Evolutionary conservation across 305 asterid species (phyloP), one percentile per base, ranked within the genome.

Genomic region (Euphrasia arctica): DNA sequence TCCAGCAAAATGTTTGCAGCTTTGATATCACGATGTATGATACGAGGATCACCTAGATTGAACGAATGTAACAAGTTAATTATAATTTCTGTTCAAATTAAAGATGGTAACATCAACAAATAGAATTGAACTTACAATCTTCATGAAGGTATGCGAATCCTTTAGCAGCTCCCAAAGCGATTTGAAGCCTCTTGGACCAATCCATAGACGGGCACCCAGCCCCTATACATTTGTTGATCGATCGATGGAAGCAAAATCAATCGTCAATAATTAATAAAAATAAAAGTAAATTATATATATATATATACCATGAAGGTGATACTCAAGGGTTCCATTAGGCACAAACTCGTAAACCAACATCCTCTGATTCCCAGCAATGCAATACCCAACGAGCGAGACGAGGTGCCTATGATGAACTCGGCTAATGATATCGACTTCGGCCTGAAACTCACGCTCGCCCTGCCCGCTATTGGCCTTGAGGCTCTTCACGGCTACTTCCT

Each of bases 131-230:
- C 80, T 70, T 72, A 91, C 98, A 91, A 63, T 91, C 98, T 73
- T 91, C 98, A 43, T 91, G 98, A 55, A 91, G 89, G 74, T 91
- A 91, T 64, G 98, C 91, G 52, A 91, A 91, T 12, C 98, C 98
- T 75, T 88, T 91, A 3, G 98, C 98, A 52, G 98, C 50, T 50
- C 98, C 96, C 14, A 91, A 27, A 60, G 96, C 98, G 64, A 91
- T 86, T 68, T 59, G 78, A 18, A 80, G 81, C 69, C 98, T 82
- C 0, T 90, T 78, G 1, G 83, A 68, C 83, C 87, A 91, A 55
- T 86, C 86, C 98, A 91, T 88, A 3, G 72, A 60, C 9, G 91
- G 91, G 22, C 22, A 67, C 80, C 86, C 36, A 18, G 50, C 9
- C 69, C 94, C 98, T 88, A 70, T 12, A 5, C 39, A 49, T 14